These are phyloP conservation scores for Pistacia integerrima DNA, from an alignment of 345 rosid genomes.

Conservation along the genomic window DNA sequence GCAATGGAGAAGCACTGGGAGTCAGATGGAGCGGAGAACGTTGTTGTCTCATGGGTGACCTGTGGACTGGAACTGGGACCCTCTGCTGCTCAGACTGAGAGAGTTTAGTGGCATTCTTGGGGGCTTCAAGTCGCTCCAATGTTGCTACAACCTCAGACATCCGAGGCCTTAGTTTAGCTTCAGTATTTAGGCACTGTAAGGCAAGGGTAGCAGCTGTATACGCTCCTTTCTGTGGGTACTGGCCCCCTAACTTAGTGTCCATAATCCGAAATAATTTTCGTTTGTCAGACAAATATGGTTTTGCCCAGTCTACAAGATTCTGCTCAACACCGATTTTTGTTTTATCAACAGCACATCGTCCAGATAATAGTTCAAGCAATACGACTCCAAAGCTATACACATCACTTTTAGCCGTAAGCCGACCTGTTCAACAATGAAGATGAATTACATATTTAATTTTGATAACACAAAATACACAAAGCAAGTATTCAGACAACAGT, in stretches of 20 bases:
- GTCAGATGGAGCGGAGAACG: slow-evolving; percentile 56
- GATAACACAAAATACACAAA: neutral
- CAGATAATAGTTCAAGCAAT: slow-evolving; percentile 84
- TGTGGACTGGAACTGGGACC: slow-evolving; percentile 39
- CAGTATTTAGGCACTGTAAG: slow-evolving; percentile 58
- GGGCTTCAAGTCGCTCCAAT: slow-evolving; percentile 62
- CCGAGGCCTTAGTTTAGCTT: slow-evolving; percentile 77
- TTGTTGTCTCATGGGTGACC: slow-evolving; percentile 58
- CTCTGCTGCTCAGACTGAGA: slow-evolving; percentile 34
- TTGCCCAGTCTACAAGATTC: slow-evolving; percentile 94
- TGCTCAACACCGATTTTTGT: slow-evolving; percentile 80
- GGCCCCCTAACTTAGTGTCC: slow-evolving; percentile 97
- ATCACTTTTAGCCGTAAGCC: slow-evolving; percentile 90
- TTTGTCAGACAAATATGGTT: slow-evolving; percentile 83
- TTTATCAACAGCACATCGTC: slow-evolving; percentile 89
- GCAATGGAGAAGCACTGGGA: slow-evolving; percentile 66
- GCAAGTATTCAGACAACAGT: neutral
- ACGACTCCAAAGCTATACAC: slow-evolving; percentile 98
- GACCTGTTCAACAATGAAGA: slow-evolving; percentile 55
- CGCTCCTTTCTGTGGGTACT: slow-evolving; percentile 91
- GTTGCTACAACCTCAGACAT: slow-evolving; percentile 82
- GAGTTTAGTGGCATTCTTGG: slow-evolving; percentile 35
- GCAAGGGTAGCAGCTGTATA: slow-evolving; percentile 78
- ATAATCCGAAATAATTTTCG: slow-evolving; percentile 84
- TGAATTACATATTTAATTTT: slow-evolving; percentile 15